Conservation (phyloP, 148 eudicot species). For the Bassia scoparia region DNA sequence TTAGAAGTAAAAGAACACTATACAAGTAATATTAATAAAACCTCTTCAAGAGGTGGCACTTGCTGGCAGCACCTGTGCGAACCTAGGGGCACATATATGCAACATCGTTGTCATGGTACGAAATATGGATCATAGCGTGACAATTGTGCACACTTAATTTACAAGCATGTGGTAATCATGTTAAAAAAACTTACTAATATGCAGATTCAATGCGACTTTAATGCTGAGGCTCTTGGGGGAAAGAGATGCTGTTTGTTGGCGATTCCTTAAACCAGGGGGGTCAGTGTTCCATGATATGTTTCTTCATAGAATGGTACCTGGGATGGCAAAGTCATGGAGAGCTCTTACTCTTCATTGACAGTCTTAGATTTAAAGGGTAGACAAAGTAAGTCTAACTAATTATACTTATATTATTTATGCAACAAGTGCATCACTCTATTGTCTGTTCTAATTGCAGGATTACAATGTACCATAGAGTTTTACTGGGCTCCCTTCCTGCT, state of each 20-base stretch:
- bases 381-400: neutral
- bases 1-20: no score
- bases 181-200: neutral
- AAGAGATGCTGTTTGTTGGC: conserved; percentile 90
- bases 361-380: conserved; percentile 75
- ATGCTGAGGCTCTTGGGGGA: conserved; percentile 79
- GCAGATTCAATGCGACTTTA: conserved; percentile 81
- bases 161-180: neutral
- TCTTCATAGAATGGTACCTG: conserved; percentile 68
- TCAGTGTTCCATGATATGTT: conserved; percentile 73
- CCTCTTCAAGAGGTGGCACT: no score
- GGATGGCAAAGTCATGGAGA: conserved; percentile 61
- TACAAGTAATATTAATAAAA: no score
- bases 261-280: conserved; percentile 93
- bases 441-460: conserved; percentile 36
- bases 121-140: no score
- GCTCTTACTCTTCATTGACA: conserved; percentile 50
- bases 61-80: no score
- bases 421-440: neutral
- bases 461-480: conserved; percentile 93
- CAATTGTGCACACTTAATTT: no score
- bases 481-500: conserved; percentile 98
- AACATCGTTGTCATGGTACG: no score
- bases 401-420: neutral
- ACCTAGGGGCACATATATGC: no score